Evolutionary conservation across 2,329 filamentous ascomycete genomes (phyloP).

Genomic region (Paecilomyces sp.): DNA sequence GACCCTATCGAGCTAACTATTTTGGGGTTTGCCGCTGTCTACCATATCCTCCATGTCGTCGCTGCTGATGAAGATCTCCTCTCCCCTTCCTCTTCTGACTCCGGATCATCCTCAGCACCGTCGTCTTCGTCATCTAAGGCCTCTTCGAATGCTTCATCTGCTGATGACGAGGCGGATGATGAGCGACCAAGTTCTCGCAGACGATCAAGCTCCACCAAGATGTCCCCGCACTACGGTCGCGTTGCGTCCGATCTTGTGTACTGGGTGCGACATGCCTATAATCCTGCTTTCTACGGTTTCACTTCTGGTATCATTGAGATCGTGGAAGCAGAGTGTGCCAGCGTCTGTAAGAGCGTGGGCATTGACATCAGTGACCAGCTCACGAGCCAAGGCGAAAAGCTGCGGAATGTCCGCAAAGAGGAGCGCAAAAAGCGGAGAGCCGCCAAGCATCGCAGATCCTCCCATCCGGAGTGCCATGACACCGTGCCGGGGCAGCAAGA

Average conservation of each 20-base stretch:
- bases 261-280: constrained; percentile 39
- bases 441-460: constrained; percentile 9
- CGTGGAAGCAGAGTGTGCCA: constrained; percentile 31
- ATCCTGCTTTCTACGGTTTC: constrained; percentile 36
- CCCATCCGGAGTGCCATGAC: constrained; percentile 9
- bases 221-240: constrained; percentile 27
- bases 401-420: constrained; percentile 12
- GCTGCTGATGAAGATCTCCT: constrained; percentile 33
- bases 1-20: constrained; percentile 36
- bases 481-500: not conserved
- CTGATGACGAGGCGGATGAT: constrained; percentile 20
- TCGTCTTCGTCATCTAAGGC: constrained; percentile 10
- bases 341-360: constrained; percentile 27
- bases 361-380: constrained; percentile 22
- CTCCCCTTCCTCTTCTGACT: constrained; percentile 20
- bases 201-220: constrained; percentile 12
- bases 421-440: constrained; percentile 12
- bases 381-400: constrained; percentile 13
- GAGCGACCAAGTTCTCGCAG: not conserved
- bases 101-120: constrained; percentile 18
- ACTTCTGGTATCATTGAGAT: constrained; percentile 28
- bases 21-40: constrained; percentile 34
- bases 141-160: constrained; percentile 11
- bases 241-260: constrained; percentile 35
- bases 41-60: constrained; percentile 35